Conservation (phyloP, 805 yeast species). For the Kodamaea kaohsiungensis region DNA sequence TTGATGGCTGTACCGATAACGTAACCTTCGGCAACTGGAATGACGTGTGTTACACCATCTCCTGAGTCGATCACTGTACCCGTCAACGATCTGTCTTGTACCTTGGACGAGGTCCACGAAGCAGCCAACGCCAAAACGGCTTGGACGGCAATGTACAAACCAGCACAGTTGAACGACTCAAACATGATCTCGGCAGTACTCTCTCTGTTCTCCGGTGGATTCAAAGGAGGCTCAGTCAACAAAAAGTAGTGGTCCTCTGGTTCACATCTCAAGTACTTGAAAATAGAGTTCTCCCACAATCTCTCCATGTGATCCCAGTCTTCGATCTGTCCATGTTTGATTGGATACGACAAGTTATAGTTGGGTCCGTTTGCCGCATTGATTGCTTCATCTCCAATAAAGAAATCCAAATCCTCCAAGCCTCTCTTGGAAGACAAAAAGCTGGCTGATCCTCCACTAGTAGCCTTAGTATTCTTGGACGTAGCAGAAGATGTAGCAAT, state of each 20-base stretch:
- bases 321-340: conserved; percentile 96
- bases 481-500: conserved; percentile 72
- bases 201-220: conserved; percentile 99
- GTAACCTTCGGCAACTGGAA: conserved; percentile 99
- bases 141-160: conserved; percentile 96
- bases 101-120: conserved; percentile 97
- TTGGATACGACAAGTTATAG: conserved; percentile 87
- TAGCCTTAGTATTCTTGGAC: conserved; percentile 41
- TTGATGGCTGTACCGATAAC: conserved; percentile 97
- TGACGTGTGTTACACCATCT: conserved; percentile 98
- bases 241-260: conserved; percentile 98
- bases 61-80: conserved; percentile 99
- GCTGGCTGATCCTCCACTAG: conserved; percentile 37
- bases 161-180: conserved; percentile 98
- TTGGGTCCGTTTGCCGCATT: conserved; percentile 88
- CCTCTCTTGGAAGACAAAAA: conserved; percentile 73
- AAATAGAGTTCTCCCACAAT: conserved; percentile 96
- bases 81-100: conserved; percentile 89
- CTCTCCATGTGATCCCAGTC: conserved; percentile 99
- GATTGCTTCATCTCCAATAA: conserved; percentile 93
- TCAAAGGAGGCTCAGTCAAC: conserved; percentile 96
- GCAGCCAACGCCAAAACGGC: conserved; percentile 99
- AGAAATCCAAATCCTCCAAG: conserved; percentile 91
- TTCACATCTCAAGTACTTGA: conserved; percentile 94
- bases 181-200: conserved; percentile 98